These are phyloP conservation scores for Lathyrus aphaca DNA, from an alignment of 306 rosid genomes.

Conservation along the genomic window DNA sequence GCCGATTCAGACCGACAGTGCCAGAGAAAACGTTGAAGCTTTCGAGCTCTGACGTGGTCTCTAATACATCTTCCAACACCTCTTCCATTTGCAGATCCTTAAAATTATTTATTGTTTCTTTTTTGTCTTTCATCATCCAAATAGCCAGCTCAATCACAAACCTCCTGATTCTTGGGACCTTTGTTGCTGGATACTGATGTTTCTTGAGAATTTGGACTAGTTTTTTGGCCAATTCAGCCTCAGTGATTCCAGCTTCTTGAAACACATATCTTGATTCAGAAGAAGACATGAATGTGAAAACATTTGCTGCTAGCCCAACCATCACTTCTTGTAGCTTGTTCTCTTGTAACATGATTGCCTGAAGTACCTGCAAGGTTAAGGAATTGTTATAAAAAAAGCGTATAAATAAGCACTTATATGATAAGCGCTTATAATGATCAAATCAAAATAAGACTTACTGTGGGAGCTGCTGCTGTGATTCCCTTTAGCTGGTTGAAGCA, in stretches of 20 bases:
- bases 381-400: not conserved
- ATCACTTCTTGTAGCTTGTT: constrained; percentile 89
- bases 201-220: constrained; percentile 65
- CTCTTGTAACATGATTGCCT: constrained; percentile 68
- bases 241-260: constrained; percentile 59
- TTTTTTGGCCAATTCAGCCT: constrained; percentile 58
- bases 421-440: not conserved
- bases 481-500: constrained; percentile 58
- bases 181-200: constrained; percentile 65
- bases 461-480: constrained; percentile 68
- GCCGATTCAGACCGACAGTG: constrained; percentile 79
- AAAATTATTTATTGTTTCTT: constrained; percentile 53
- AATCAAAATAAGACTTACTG: constrained; percentile 58
- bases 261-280: constrained; percentile 66
- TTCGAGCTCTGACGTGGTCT: constrained; percentile 97
- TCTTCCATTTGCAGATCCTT: constrained; percentile 58
- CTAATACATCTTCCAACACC: constrained; percentile 73
- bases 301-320: constrained; percentile 82
- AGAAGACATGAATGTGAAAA: constrained; percentile 66
- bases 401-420: not conserved
- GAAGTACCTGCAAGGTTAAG: constrained; percentile 56
- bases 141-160: constrained; percentile 75
- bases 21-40: constrained; percentile 94
- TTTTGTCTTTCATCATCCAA: constrained; percentile 87
- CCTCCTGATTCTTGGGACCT: constrained; percentile 87